These are phyloP conservation scores for Wickerhamomyces sydowiorum DNA, from an alignment of 805 yeast species.

Conservation along the genomic window DNA sequence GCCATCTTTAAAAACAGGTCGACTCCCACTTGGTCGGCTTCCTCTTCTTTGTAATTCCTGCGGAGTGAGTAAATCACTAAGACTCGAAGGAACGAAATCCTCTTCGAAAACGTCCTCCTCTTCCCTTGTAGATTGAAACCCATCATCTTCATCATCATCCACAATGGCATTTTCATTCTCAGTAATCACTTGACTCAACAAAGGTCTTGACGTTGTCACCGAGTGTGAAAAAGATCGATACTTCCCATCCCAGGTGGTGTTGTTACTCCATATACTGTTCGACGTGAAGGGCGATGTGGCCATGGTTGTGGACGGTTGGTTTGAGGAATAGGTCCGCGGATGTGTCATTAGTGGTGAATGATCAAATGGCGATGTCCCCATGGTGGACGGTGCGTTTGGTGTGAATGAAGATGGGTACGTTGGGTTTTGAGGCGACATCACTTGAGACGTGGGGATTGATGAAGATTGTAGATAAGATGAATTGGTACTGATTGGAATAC, in stretches of 20 bases:
- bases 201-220: background rate
- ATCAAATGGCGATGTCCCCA: background rate
- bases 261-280: slow-evolving; percentile 15
- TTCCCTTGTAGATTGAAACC: no score
- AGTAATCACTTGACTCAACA: background rate
- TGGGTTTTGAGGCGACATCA: background rate
- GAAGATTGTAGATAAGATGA: no score
- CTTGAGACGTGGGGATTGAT: background rate
- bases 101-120: slow-evolving; percentile 45
- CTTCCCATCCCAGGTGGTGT: background rate
- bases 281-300: slow-evolving; percentile 10
- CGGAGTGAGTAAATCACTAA: slow-evolving; percentile 79
- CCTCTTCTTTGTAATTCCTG: slow-evolving; percentile 68
- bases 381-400: background rate
- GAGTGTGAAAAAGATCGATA: background rate
- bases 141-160: slow-evolving; percentile 35
- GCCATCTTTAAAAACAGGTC: background rate
- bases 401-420: no score
- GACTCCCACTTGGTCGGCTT: background rate
- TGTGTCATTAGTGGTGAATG: slow-evolving; percentile 2
- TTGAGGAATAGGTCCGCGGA: slow-evolving; percentile 11
- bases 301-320: background rate
- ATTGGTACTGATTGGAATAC: no score
- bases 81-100: slow-evolving; percentile 76
- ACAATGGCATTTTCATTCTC: slow-evolving; percentile 23